A percentile compares a stretch with the other conserved stretches of the same genome.
These are phyloP conservation scores for Penicillium fimorum DNA, from an alignment of 495 filamentous ascomycete species.

Conservation along the genomic window DNA sequence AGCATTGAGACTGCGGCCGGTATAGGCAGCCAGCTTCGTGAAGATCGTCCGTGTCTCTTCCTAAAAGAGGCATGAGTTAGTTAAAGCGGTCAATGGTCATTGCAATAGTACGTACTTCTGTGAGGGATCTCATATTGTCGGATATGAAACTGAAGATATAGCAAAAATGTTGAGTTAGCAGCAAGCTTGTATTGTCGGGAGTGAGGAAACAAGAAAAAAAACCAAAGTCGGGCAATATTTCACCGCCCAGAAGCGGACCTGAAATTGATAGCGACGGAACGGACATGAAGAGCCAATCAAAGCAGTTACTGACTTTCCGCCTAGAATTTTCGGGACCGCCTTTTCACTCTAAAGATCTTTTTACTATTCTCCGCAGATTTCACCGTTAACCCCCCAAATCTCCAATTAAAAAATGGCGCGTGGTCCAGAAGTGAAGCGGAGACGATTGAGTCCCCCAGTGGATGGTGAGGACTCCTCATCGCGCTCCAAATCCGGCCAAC, in stretches of 20 bases:
- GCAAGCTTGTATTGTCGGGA: conserved; percentile 1
- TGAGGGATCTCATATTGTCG: conserved; percentile 9
- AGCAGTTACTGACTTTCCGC: background rate
- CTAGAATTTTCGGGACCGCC: conserved; percentile 14
- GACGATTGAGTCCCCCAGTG: conserved; percentile 48
- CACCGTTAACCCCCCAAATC: background rate
- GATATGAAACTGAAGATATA: background rate
- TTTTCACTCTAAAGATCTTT: conserved; percentile 8
- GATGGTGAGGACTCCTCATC: conserved; percentile 40
- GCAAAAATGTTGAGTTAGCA: background rate
- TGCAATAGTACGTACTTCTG: background rate
- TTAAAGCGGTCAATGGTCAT: background rate
- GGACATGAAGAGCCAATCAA: conserved; percentile 1
- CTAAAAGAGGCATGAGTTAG: background rate
- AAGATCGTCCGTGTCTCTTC: conserved; percentile 41
- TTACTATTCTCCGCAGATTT: conserved; percentile 2
- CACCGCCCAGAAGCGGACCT: conserved; percentile 8
- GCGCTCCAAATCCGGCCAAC: conserved; percentile 37
- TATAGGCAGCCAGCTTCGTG: conserved; percentile 81
- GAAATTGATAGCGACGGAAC: conserved; percentile 4
- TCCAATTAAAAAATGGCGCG: conserved; percentile 8
- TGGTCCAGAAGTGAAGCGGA: conserved; percentile 9
- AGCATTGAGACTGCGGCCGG: conserved; percentile 42
- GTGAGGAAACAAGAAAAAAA: conserved; percentile 4
- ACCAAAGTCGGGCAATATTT: conserved; percentile 7